Conservation (phyloP, 441 rosid species). For the Capsella rubella region DNA sequence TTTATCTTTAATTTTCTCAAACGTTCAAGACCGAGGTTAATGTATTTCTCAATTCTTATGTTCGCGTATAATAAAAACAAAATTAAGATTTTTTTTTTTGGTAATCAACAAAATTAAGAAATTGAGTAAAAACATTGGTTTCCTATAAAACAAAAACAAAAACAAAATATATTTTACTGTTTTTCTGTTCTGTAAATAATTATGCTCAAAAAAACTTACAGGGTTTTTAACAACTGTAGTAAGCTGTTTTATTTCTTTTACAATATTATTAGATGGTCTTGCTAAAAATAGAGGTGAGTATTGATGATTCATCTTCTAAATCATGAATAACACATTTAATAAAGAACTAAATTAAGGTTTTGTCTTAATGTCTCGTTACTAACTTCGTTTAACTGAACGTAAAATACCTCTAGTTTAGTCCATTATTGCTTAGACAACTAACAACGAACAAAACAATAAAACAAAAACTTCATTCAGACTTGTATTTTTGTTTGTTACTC, state of each 20-base stretch:
- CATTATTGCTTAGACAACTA: conserved; percentile 3
- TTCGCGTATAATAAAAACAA: not conserved
- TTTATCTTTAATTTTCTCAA: not conserved
- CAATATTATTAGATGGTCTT: not conserved
- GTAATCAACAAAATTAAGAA: not conserved
- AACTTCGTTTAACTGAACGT: not conserved
- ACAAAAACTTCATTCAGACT: not conserved
- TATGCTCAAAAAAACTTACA: not conserved
- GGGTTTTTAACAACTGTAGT: conserved; percentile 11
- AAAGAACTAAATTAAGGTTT: not conserved
- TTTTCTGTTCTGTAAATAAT: not conserved
- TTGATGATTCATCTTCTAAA: not conserved
- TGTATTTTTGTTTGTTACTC: conserved; percentile 11
- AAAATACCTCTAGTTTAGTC: conserved; percentile 35
- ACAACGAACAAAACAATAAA: conserved; percentile 4
- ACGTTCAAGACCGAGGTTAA: not conserved
- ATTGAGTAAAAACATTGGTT: not conserved
- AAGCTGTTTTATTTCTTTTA: not conserved
- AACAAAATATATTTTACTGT: not conserved
- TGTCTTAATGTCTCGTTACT: conserved; percentile 13
- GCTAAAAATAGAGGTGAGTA: conserved; percentile 24
- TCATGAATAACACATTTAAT: conserved; percentile 1
- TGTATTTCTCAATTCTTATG: not conserved
- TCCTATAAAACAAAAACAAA: not conserved
- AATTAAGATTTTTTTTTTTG: no score